Percentiles rank a stretch among this genome's conserved stretches.
Conservation (phyloP, 2,329 filamentous ascomycete genomes). For the Ceratocystis smalleyi region DNA sequence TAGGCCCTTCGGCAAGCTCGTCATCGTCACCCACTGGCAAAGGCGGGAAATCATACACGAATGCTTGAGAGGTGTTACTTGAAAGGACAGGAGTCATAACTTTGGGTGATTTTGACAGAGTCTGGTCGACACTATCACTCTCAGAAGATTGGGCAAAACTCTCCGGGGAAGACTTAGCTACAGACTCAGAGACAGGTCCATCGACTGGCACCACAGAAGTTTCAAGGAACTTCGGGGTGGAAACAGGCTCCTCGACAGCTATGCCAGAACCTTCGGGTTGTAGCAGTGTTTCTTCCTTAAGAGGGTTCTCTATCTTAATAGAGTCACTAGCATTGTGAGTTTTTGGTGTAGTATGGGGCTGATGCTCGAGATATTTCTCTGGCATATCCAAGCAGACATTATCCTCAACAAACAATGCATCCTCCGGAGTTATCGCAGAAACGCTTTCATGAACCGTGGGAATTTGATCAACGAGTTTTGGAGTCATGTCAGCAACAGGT, state of each 20-base stretch:
- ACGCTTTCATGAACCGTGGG: too few species aligned
- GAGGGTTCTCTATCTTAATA: background rate
- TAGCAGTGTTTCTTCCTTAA: background rate
- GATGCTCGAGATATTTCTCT: background rate
- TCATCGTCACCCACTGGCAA: background rate
- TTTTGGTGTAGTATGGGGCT: background rate
- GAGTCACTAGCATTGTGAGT: background rate
- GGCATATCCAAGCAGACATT: too few species aligned
- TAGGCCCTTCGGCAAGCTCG: background rate
- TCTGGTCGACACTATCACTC: background rate
- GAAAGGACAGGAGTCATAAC: background rate
- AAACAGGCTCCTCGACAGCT: background rate
- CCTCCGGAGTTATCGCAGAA: too few species aligned
- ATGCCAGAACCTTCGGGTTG: background rate
- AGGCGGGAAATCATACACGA: background rate
- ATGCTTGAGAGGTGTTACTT: background rate
- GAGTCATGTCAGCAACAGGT: too few species aligned
- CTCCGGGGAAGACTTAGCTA: background rate
- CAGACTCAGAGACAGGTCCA: background rate
- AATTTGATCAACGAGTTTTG: too few species aligned
- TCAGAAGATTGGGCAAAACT: background rate
- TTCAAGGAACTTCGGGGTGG: background rate
- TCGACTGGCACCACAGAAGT: background rate
- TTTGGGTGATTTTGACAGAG: background rate
- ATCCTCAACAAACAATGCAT: too few species aligned